Base-by-base conservation (phyloP, 768 basidiomycete genomes). In the Trametes maxima region DNA sequence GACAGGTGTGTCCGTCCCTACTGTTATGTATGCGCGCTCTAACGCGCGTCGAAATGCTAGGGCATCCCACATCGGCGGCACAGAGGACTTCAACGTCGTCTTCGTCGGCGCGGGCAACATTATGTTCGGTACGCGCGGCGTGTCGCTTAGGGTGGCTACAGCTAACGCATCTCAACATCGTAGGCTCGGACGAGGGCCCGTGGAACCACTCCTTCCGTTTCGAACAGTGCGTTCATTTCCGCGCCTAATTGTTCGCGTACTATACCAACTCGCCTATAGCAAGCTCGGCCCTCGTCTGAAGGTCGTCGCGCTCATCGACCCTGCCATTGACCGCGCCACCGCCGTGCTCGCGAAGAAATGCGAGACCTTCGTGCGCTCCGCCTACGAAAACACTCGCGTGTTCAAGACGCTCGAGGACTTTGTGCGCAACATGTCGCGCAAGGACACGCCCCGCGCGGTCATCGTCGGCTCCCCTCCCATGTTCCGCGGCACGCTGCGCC, bases 41-140 rank as follows among this genome's bases (percentile, higher is more conserved):
- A 8, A 33, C 28, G 8, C 28, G 28, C 28, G 28, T 8, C 4
- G 4, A 33, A 33, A 33, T 33, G 40, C 0, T 49, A 70, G 74
- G 87, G 83, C 71, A 72, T 76, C 57, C 75, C 76, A 65, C 80
- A 83, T 86, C 55, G 79, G 79, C 55, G 88, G 86, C 16, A 75
- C 84, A 49, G 85, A 89, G 66, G 81, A 88, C 70, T 97, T 97
- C 82, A 96, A 97, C 73, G 88, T 98, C 55, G 86, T 96, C 73
- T 95, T 96, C 75, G 80, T 98, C 67, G 95, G 95, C 52, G 95
- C 95, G 25, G 95, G 95, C 16, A 96, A 97, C 77, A 95, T 98
- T 78, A 97, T 97, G 94, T 98, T 98, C 72, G 95, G 95, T 86
- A 54, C 57, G 77, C 48, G n/a, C 11, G 39, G 6, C 19, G 12